Base-by-base conservation (phyloP, 306 rosid species). In the Lotus japonicus region DNA sequence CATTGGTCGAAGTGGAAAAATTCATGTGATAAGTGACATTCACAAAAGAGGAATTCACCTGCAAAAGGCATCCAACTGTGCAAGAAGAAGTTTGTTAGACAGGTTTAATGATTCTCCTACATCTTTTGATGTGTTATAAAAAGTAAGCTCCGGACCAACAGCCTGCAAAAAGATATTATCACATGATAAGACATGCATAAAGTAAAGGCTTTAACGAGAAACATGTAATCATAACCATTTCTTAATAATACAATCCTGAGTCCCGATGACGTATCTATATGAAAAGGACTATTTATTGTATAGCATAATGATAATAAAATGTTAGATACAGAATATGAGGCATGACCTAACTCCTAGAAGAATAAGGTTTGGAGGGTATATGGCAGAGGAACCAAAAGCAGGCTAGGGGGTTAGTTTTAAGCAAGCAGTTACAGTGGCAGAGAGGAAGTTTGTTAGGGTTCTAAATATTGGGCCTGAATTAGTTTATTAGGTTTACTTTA, bases 61-160 rank as follows among this genome's bases (percentile, higher is more conserved):
- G 88, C 90, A 86, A 80, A 85, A 90, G 63, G 85, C 89, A 86
- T 94, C 98, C 90, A 94, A 75, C 66, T 90, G 89, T 18, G 88
- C 95, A 68, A 88, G 96, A 77, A 94, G 73, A 76, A 94, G 90
- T 81, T 94, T 88, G 78, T 90, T 90, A 17, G 92, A 83, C 71
- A 88, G 86, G 70, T 80, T 48, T 53, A 52, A 77, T 26, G 83
- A 81, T 57, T 82, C 86, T 60, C 90, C 97, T 11, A 85, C 83
- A 77, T 86, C 87, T 76, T 83, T 82, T 28, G 98, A 85, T 39
- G 92, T 79, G 78, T 84, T 90, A 72, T 86, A 88, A 73, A 94
- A 94, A 31, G 97, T 88, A 70, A 94, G 92, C 85, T 86, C 98
- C 18, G 97, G 98, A 28, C 96, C 95, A 68, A 94, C 79, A 75